Conservation (phyloP, 163 green algal species). For the Prototheca cutis region DNA sequence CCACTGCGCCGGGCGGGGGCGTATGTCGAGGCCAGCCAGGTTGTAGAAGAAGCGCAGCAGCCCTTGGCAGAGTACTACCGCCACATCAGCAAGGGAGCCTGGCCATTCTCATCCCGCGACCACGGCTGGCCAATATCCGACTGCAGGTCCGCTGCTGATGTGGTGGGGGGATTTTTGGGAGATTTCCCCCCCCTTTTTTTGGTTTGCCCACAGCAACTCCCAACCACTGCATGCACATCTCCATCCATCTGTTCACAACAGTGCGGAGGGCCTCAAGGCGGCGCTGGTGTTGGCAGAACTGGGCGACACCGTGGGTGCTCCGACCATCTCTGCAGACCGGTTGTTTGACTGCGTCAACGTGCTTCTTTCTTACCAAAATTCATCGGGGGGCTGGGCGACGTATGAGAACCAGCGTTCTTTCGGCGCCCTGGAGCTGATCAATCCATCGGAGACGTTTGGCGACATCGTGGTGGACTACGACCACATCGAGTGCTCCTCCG, state of each 20-base stretch:
- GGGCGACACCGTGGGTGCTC: constrained; percentile 4
- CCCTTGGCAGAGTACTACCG: constrained; percentile 77
- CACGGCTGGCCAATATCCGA: constrained; percentile 98
- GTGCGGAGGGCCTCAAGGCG: constrained; percentile 72
- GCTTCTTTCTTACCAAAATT: constrained; percentile 94
- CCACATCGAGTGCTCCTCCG: constrained; percentile 92
- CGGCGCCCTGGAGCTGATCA: constrained; percentile 76
- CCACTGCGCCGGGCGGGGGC: constrained; percentile 56
- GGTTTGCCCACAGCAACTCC: too few species aligned
- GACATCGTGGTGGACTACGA: constrained; percentile 99
- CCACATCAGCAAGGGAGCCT: constrained; percentile 93
- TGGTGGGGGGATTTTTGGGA: not conserved
- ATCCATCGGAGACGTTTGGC: constrained; percentile 95
- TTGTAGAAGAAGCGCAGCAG: constrained; percentile 61
- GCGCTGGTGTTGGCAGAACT: constrained; percentile 46
- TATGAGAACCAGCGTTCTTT: constrained; percentile 97
- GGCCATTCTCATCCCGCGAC: constrained; percentile 90
- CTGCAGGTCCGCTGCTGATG: constrained; percentile 45
- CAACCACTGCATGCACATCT: too few species aligned
- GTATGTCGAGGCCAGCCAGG: constrained; percentile 80
- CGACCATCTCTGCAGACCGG: constrained; percentile 44
- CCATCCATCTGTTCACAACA: too few species aligned
- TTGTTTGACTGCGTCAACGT: constrained; percentile 81
- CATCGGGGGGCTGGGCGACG: constrained; percentile 87
- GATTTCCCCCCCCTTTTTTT: too few species aligned